Base-by-base conservation (phyloP, 2,329 filamentous ascomycete species). In the Myriosclerotinia scirpicola region DNA sequence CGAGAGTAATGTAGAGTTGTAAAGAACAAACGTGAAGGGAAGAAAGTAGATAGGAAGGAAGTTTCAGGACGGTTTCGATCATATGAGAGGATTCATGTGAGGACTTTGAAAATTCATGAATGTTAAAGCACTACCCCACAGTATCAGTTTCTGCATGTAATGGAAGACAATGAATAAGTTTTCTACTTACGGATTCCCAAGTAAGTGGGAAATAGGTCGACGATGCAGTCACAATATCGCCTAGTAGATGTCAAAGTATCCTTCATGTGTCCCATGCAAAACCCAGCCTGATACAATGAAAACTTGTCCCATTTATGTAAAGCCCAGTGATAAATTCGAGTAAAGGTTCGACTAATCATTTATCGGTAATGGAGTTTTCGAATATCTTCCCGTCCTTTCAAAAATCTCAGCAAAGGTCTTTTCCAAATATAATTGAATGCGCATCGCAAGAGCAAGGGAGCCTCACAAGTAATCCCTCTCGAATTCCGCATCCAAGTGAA, bases 381-480 rank as follows among this genome's bases (percentile, higher is more conserved):
- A 71, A 67, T 73, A 75, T 62, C 72, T 67, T 54, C 73, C 74
- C 22, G 73, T 72, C 58, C 72, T 74, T 69, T 58, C 42, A 68
- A 26, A 58, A 67, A 61, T 70, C 68, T 73, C 71, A 73, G 71
- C 63, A 73, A 69, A 56, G 60, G 58, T 58, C 59, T 42, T 40
- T 40, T n/a, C 42, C 53, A 52, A 34, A 52, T 22, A n/a, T n/a
- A 54, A 61, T 11, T 60, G 42, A 40, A 40, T 38, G 44, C 40
- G 44, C 61, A 69, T 69, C 64, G 63, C 34, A 66, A 63, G 46
- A 44, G 42, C 53, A 58, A 22, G 69, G 64, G 61, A 54, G 46
- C 69, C 71, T 76, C 73, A 76, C 73, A 76, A 65, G 65, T 76
- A 76, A 73, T 76, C 73, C 50, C 74, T 70, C 67, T 76, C 75